phyloP scores from a whole-genome alignment of 805 yeast genomes.

The Saccharomycopsis fermentans region DNA sequence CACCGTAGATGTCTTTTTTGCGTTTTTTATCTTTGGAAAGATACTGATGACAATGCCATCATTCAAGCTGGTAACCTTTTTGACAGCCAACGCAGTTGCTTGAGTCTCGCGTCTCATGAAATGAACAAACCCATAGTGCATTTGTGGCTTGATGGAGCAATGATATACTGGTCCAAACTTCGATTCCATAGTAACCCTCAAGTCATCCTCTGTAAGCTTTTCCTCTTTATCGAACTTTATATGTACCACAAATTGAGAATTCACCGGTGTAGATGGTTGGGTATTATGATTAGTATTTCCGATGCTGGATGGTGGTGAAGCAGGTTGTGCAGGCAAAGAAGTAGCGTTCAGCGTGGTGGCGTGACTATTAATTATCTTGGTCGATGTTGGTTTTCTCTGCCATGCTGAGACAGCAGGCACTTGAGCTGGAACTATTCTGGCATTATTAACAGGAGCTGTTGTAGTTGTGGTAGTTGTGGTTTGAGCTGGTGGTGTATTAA shows the following conservation, averaged over 20 bases:
- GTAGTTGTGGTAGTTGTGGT: too few relatives aligned
- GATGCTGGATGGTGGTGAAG: not conserved
- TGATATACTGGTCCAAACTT: not conserved
- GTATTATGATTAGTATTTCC: not conserved
- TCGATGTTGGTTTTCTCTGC: not conserved
- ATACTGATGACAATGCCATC: not conserved
- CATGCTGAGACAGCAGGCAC: not conserved
- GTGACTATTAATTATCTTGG: not conserved
- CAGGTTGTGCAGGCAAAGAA: not conserved
- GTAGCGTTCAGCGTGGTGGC: not conserved
- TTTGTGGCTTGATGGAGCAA: not conserved
- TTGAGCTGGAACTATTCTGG: not conserved
- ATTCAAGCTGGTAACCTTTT: not conserved
- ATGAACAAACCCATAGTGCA: not conserved
- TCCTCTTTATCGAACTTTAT: not conserved
- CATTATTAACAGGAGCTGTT: not conserved
- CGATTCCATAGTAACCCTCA: not conserved
- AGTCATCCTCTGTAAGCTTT: not conserved
- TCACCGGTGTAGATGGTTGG: not conserved
- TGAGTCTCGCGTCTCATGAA: not conserved
- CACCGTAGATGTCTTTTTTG: not conserved
- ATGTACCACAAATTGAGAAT: not conserved
- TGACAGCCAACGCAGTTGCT: not conserved
- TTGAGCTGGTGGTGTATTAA: not conserved
- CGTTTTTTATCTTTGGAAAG: not conserved